Evolutionary conservation across 257 asterid genomes (phyloP).

Genomic region (Gardenia jasminoides): DNA sequence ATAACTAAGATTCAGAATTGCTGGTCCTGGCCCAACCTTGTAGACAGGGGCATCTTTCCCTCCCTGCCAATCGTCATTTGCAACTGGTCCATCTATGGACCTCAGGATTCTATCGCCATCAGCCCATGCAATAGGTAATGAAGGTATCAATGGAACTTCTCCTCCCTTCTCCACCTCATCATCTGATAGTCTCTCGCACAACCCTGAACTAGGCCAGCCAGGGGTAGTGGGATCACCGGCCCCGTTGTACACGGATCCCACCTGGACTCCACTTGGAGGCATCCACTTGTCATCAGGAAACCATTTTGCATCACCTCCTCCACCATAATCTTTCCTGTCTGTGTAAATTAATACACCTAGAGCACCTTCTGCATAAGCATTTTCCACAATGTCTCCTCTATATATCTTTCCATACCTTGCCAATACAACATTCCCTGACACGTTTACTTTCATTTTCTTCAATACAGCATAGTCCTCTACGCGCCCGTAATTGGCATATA

Average conservation of each 20-base stretch:
- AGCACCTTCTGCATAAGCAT: conserved; percentile 68
- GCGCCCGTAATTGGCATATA: conserved; percentile 72
- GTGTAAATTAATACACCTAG: conserved; percentile 61
- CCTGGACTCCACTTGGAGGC: conserved; percentile 95
- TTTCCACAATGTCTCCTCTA: conserved; percentile 80
- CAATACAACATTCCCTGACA: conserved; percentile 55
- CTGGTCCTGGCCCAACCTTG: conserved; percentile 83
- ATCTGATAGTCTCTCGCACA: conserved; percentile 66
- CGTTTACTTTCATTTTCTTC: conserved; percentile 58
- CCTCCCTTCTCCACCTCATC: conserved; percentile 61
- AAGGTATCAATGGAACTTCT: conserved; percentile 73
- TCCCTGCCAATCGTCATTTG: conserved; percentile 85
- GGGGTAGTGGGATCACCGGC: conserved; percentile 87
- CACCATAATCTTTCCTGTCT: conserved; percentile 79
- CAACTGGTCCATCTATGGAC: conserved; percentile 63
- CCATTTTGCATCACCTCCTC: conserved; percentile 69
- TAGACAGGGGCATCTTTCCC: conserved; percentile 64
- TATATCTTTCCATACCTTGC: conserved; percentile 72
- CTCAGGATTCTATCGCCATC: conserved; percentile 63
- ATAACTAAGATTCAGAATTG: conserved; percentile 57
- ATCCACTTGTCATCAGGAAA: conserved; percentile 78
- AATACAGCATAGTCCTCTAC: conserved; percentile 51
- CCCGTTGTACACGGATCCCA: conserved; percentile 63
- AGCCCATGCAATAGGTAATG: conserved; percentile 75
- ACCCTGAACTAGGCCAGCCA: conserved; percentile 81